These are phyloP conservation scores for Pichia kluyveri DNA, from an alignment of 805 yeast species.

Conservation along the genomic window DNA sequence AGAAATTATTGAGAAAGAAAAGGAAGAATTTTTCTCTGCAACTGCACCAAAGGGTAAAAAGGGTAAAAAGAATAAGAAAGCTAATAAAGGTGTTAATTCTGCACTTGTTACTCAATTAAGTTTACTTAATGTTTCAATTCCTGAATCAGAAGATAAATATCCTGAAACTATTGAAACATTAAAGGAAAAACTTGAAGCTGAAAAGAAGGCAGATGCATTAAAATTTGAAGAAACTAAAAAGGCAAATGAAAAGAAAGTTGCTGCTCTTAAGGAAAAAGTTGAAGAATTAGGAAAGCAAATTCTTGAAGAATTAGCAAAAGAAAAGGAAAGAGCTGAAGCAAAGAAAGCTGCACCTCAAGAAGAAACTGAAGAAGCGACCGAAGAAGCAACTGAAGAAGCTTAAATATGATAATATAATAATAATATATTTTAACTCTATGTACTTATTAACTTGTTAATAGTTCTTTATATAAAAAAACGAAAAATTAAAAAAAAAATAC, in stretches of 20 bases:
- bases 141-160: conserved; percentile 66
- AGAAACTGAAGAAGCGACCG: neutral
- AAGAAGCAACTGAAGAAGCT: neutral
- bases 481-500: too few relatives aligned
- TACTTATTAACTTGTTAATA: neutral
- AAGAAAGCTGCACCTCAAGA: conserved; percentile 6
- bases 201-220: conserved; percentile 65
- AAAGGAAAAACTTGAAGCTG: conserved; percentile 62
- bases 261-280: conserved; percentile 47
- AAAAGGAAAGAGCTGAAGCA: conserved; percentile 16
- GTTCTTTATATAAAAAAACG: too few relatives aligned
- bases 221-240: conserved; percentile 70
- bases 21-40: conserved; percentile 48
- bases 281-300: conserved; percentile 22
- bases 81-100: conserved; percentile 67
- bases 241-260: conserved; percentile 69
- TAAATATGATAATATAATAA: neutral
- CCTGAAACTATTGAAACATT: conserved; percentile 55
- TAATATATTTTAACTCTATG: neutral
- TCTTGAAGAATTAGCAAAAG: conserved; percentile 20
- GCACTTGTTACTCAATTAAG: conserved; percentile 68
- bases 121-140: conserved; percentile 69
- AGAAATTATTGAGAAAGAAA: conserved; percentile 48
- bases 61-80: conserved; percentile 22
- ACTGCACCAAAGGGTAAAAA: conserved; percentile 37